Percentiles rank a stretch among this genome's conserved stretches.
Evolutionary conservation across 768 basidiomycete species (phyloP).

Genomic region (Tricholoma sp.): DNA sequence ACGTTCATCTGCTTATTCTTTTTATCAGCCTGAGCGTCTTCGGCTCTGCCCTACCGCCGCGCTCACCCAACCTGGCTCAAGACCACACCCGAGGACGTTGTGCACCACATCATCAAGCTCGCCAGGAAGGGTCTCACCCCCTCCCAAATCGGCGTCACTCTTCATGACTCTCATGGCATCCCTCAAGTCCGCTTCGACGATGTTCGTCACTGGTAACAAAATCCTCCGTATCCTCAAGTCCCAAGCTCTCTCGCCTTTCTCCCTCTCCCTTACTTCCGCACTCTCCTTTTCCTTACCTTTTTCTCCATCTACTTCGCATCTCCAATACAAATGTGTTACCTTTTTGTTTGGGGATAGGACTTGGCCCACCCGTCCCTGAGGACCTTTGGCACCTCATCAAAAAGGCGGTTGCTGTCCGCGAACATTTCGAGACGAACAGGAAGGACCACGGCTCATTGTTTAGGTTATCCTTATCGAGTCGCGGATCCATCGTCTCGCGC

Average conservation of each 20-base stretch:
- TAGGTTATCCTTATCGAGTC: no score
- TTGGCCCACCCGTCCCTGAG: no score
- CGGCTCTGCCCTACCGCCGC: slow-evolving; percentile 96
- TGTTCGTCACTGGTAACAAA: no score
- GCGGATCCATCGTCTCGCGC: slow-evolving; percentile 93
- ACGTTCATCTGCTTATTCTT: background rate
- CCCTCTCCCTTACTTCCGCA: slow-evolving; percentile 22
- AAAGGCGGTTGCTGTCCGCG: no score
- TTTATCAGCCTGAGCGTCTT: slow-evolving; percentile 58
- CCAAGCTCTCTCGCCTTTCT: no score
- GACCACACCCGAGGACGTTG: slow-evolving; percentile 90
- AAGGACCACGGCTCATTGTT: no score
- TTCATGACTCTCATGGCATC: slow-evolving; percentile 99
- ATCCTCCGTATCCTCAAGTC: slow-evolving; percentile 94
- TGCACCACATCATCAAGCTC: slow-evolving; percentile 95
- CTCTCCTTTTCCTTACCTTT: slow-evolving; percentile 12
- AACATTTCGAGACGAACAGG: no score
- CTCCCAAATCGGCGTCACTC: slow-evolving; percentile 96
- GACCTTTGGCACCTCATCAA: no score
- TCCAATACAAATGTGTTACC: no score
- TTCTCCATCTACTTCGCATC: no score
- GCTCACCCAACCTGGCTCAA: slow-evolving; percentile 96
- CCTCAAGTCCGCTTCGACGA: no score
- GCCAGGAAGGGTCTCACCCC: slow-evolving; percentile 97
- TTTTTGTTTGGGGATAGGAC: no score